phyloP scores from a whole-genome alignment of 495 filamentous ascomycete species.

The Amphirosellinia nigrospora region DNA sequence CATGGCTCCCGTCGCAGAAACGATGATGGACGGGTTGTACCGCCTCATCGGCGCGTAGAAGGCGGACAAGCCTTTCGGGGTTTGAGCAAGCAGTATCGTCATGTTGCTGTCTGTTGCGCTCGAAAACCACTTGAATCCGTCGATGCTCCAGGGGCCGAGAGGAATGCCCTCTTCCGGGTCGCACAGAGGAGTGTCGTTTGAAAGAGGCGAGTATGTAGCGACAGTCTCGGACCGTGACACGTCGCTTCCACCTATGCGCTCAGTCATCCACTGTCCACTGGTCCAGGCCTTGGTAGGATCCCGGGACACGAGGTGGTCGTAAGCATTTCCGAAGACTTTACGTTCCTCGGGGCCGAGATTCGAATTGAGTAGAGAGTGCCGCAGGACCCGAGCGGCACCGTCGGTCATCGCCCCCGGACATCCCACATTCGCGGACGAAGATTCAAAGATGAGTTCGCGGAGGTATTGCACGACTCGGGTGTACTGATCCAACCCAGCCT shows the following conservation, averaged over 20 bases:
- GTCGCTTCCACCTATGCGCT: conserved; percentile 76
- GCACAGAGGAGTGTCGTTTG: conserved; percentile 5
- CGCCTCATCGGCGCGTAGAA: conserved; percentile 66
- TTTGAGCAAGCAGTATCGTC: conserved; percentile 65
- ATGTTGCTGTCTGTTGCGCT: conserved; percentile 72
- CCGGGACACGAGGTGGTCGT: conserved; percentile 59
- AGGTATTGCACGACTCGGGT: conserved; percentile 61
- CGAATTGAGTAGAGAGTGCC: conserved; percentile 46
- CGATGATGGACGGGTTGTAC: conserved; percentile 30
- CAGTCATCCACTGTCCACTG: conserved; percentile 87
- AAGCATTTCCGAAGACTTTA: conserved; percentile 54
- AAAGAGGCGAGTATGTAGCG: conserved; percentile 34
- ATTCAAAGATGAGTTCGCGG: conserved; percentile 63
- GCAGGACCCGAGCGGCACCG: conserved; percentile 65
- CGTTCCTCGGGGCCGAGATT: conserved; percentile 30
- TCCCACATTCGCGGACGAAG: conserved; percentile 49
- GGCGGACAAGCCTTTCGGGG: conserved; percentile 58
- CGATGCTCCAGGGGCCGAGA: conserved; percentile 53
- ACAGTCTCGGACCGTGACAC: conserved; percentile 75
- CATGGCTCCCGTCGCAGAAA: neutral
- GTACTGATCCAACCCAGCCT: conserved; percentile 50
- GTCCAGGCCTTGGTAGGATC: conserved; percentile 70
- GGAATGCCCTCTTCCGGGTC: conserved; percentile 22
- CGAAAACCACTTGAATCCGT: conserved; percentile 76
- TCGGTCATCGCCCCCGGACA: conserved; percentile 73